Base-by-base conservation (phyloP, 2,329 filamentous ascomycete genomes). In the Trichoderma breve region DNA sequence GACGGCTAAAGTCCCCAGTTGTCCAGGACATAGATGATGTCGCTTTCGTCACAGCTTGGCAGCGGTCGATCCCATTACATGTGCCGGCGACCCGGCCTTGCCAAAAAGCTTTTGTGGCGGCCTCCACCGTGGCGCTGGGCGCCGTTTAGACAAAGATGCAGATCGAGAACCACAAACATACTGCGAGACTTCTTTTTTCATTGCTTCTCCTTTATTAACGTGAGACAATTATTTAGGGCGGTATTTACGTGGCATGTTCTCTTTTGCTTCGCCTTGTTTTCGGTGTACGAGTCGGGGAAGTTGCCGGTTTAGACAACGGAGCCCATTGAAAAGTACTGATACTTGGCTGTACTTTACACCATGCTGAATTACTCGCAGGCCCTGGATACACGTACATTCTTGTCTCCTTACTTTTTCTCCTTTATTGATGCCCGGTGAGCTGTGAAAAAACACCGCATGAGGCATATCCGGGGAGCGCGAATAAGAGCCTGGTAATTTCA, bases 1-100 rank as follows among this genome's bases (percentile, higher is more conserved):
- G 55, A 63, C 68, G 68, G 68, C 68, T 63, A 70, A 39, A 18
- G 15, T 24, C 32, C 55, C 65, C 51, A 43, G 15, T 57, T 39
- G 21, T 24, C 32, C 39, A 55, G 18, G 12, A 61, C n/a, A 53
- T 39, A 26, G 26, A 60, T 68, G 65, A 43, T 60, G 51, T 60
- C 36, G 34, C 58, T 28, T 51, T 61, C 55, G 57, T 69, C 66
- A 53, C 55, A 47, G 47, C 47, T 65, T 65, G 32, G 36, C 36
- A 8, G 60, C 60, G 43, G 53, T 8, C 66, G 66, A 69, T 69
- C 66, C 55, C 30, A 47, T 53, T 18, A 5, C n/a, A 61, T 61
- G 55, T 53, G 47, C 47, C 47, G 21, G 47, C 47, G 47, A 24
- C 47, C 47, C 47, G 47, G 47, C 47, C 21, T 53, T 53, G 47